Conservation (phyloP, 2,329 filamentous ascomycete genomes). For the Paecilomyces niveus region DNA sequence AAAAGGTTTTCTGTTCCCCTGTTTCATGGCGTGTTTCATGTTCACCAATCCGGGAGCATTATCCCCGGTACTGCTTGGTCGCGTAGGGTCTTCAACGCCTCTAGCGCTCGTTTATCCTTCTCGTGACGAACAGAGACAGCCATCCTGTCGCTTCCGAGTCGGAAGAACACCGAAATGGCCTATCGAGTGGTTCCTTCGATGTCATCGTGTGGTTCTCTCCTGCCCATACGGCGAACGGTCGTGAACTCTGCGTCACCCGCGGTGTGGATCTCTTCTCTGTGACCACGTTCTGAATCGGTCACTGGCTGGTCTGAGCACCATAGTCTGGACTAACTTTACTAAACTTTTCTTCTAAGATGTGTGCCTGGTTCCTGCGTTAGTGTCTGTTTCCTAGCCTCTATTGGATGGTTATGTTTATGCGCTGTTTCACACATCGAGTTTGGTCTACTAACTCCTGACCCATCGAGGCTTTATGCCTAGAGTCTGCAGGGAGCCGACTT, state of each 20-base stretch:
- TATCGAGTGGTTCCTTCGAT: neutral
- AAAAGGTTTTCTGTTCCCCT: neutral
- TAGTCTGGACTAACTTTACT: neutral
- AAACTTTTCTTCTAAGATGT: constrained; percentile 2
- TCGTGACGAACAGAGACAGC: neutral
- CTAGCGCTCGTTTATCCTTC: neutral
- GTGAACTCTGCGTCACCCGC: neutral
- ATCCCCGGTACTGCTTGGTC: neutral
- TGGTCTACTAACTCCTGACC: neutral
- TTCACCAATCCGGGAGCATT: neutral
- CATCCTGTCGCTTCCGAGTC: neutral
- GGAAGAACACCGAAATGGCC: neutral
- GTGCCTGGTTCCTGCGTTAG: constrained; percentile 17
- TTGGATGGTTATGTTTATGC: neutral
- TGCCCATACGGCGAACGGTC: neutral
- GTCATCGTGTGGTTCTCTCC: neutral
- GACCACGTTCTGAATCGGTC: neutral
- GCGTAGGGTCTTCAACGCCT: neutral
- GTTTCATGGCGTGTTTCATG: neutral
- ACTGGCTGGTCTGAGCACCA: neutral
- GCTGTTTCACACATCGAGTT: neutral
- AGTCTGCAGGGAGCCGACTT: constrained; percentile 2
- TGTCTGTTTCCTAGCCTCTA: neutral
- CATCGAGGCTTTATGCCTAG: neutral
- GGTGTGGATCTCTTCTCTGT: neutral